Percentiles rank a stretch among this genome's conserved stretches.
phyloP scores from a whole-genome alignment of 306 rosid genomes.

The Ammopiptanthus mongolicus region DNA sequence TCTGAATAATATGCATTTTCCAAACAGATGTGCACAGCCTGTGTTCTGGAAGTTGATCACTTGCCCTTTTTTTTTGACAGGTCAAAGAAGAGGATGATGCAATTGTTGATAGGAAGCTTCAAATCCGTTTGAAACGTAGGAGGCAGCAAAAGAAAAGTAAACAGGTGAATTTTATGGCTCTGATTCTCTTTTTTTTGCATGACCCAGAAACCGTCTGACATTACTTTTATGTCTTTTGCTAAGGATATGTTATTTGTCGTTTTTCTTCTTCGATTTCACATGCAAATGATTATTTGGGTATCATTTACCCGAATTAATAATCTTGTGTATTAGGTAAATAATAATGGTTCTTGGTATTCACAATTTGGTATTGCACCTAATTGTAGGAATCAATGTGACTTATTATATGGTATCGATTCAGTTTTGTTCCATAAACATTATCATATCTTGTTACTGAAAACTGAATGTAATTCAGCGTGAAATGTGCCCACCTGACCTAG shows the following conservation, averaged over 20 bases:
- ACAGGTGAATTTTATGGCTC: slow-evolving; percentile 39
- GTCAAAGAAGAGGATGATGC: slow-evolving; percentile 97
- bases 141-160: slow-evolving; percentile 59
- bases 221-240: background rate
- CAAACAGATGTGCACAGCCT: background rate
- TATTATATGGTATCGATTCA: background rate
- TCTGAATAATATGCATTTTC: slow-evolving; percentile 5
- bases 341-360: slow-evolving; percentile 7
- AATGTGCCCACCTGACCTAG: slow-evolving; percentile 23
- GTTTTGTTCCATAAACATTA: background rate
- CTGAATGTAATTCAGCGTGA: slow-evolving; percentile 41
- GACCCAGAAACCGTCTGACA: background rate
- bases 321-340: background rate
- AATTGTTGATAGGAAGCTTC: slow-evolving; percentile 65
- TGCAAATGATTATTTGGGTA: background rate
- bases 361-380: background rate
- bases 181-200: slow-evolving; percentile 7
- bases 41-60: background rate
- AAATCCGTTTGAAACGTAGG: slow-evolving; percentile 64
- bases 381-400: background rate
- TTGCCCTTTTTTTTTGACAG: slow-evolving; percentile 30
- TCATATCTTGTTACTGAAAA: slow-evolving; percentile 14
- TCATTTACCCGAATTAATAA: background rate
- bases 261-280: background rate
- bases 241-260: slow-evolving; percentile 2